These are phyloP conservation scores for Coemansia sp. DNA, from an alignment of 192 early-diverging fungal genomes.

Conservation along the genomic window DNA sequence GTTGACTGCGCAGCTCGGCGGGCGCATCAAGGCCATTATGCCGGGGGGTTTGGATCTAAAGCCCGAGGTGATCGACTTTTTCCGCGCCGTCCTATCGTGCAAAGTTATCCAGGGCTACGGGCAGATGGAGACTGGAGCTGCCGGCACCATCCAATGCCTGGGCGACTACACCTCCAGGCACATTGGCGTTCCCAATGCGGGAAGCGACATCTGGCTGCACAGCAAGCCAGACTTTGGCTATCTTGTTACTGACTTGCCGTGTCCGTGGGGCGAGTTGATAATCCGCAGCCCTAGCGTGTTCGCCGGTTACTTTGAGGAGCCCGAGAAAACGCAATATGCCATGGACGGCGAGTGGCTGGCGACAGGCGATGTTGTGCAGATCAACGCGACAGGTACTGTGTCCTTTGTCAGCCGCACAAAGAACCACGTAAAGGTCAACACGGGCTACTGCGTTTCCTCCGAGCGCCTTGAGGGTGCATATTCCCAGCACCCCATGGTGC, in stretches of 20 bases:
- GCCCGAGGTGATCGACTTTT: constrained; percentile 68
- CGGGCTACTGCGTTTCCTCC: constrained; percentile 39
- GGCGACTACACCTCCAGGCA: constrained; percentile 63
- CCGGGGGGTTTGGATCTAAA: constrained; percentile 65
- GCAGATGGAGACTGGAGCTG: constrained; percentile 61
- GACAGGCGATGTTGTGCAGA: too few relatives aligned
- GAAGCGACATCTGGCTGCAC: constrained; percentile 75
- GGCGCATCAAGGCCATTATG: constrained; percentile 67
- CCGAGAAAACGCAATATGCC: constrained; percentile 56
- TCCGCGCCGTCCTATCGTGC: too few relatives aligned
- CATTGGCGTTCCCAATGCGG: constrained; percentile 63
- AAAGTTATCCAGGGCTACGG: too few relatives aligned
- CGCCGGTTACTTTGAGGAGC: constrained; percentile 75
- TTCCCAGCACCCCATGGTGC: constrained; percentile 65
- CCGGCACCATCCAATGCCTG: constrained; percentile 43
- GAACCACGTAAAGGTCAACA: constrained; percentile 74
- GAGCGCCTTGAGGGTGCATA: constrained; percentile 32
- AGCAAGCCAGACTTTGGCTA: constrained; percentile 72
- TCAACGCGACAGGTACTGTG: constrained; percentile 12
- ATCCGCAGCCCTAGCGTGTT: too few relatives aligned
- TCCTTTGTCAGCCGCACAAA: constrained; percentile 74
- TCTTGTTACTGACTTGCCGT: too few relatives aligned
- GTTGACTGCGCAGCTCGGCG: constrained; percentile 70
- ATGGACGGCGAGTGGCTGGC: too few relatives aligned
- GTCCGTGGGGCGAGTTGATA: too few relatives aligned